Percentiles rank a stretch among this genome's conserved stretches.
These are phyloP conservation scores for Russula foetens DNA, from an alignment of 768 basidiomycete species.

Conservation along the genomic window DNA sequence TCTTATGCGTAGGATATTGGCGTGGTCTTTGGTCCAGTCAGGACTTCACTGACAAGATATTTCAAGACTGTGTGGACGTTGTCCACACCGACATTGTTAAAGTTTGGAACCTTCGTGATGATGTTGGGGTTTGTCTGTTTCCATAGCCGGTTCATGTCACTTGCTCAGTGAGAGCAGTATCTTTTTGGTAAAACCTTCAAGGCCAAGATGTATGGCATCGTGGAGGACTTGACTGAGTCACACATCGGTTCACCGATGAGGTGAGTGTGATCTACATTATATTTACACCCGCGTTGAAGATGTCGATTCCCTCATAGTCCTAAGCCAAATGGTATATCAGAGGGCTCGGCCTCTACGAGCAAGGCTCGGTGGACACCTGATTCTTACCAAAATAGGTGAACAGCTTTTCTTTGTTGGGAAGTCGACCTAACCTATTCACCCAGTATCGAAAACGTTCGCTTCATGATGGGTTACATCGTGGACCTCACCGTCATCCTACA, in stretches of 20 bases:
- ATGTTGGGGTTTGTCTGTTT: background rate
- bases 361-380: background rate
- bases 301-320: background rate
- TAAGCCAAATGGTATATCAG: background rate
- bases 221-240: background rate
- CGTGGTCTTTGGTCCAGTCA: conserved; percentile 1
- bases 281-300: too few relatives aligned
- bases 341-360: background rate
- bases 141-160: too few relatives aligned
- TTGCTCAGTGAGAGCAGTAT: background rate
- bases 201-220: background rate
- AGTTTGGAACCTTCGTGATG: background rate
- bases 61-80: background rate
- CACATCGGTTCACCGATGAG: too few relatives aligned
- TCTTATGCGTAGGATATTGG: conserved; percentile 6
- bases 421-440: background rate
- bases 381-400: background rate
- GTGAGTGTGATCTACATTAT: too few relatives aligned
- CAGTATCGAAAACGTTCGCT: background rate
- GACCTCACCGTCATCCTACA: background rate
- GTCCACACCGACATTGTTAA: conserved; percentile 1
- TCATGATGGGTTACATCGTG: conserved; percentile 9
- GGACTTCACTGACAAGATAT: background rate
- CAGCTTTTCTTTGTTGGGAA: background rate
- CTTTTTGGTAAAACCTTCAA: background rate